Evolutionary conservation across 345 rosid species (phyloP), one percentile per base, ranked within the genome.

Genomic region (Citropsis articulata): DNA sequence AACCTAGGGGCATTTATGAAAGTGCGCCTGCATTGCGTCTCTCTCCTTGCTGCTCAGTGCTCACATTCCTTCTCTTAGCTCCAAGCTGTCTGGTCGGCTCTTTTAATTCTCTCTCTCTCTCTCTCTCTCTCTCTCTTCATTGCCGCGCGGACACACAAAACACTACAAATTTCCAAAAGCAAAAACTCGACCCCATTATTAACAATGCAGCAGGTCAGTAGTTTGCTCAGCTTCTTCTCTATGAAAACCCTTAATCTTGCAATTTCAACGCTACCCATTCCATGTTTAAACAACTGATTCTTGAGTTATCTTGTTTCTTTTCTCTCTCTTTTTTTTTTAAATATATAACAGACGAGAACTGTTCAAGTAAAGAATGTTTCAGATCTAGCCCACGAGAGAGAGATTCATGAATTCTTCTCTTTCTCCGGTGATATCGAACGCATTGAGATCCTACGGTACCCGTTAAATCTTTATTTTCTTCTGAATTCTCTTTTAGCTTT

Each of bases 361-460:
- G 97, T 96, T 45, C 87, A 89, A 83, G 99, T 96, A 66, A 84
- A 84, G 86, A 83, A 89, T 62, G 73, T 96, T 18, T 96, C 99
- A 84, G 99, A 96, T 96, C 98, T 96, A 85, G 97, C 97, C 0
- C 92, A 85, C 22, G 97, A 92, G 89, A 89, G 97, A n/a, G 99
- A 96, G 91, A 89, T 94, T 91, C 93, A 90, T 77, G 99, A 96
- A 91, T 96, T 96, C 84, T 96, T 96, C 91, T 96, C 99, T 56
- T 94, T 92, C 81, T 90, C 99, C 45, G 99, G 99, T 31, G 97
- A 89, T 77, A 90, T 96, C 71, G 94, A 96, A 31, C 91, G 81
- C 80, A 83, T 94, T 76, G 81, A 89, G 82, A 86, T 94, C 78
- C 84, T 19, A 10, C 79, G 90, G 99, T 96, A 77, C 50, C 82